These are phyloP conservation scores for Hemileia vastatrix DNA, from an alignment of 1,284 basidiomycete genomes.

Conservation along the genomic window DNA sequence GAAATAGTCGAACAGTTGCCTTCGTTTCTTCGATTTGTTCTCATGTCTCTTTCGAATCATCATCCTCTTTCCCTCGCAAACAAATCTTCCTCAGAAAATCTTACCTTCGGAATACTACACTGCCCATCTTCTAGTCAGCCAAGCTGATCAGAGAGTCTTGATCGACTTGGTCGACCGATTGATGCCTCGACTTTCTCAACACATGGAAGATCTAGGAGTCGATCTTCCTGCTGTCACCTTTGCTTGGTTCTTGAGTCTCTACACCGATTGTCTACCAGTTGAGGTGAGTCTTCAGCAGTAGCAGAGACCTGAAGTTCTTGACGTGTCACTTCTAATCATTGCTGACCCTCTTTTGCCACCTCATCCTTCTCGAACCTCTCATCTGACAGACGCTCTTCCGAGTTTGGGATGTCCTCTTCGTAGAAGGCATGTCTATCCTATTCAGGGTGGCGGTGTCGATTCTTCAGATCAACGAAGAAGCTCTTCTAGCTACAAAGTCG, in stretches of 20 bases:
- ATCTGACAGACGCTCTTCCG: slow-evolving; percentile 64
- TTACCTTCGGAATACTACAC: slow-evolving; percentile 46
- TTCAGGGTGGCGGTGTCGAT: slow-evolving; percentile 82
- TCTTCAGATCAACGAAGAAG: slow-evolving; percentile 67
- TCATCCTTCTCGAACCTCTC: slow-evolving; percentile 19
- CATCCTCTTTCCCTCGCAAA: no score
- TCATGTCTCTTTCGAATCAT: not conserved
- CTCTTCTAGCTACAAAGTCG: slow-evolving; percentile 68
- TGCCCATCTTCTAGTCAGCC: slow-evolving; percentile 56
- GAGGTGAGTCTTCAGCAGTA: slow-evolving; percentile 64
- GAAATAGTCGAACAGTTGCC: slow-evolving; percentile 59
- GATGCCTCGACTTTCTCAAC: slow-evolving; percentile 63
- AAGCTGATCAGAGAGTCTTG: slow-evolving; percentile 84
- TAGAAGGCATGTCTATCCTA: slow-evolving; percentile 75
- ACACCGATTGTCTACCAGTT: slow-evolving; percentile 90
- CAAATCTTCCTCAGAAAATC: no score
- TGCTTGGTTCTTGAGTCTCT: slow-evolving; percentile 93
- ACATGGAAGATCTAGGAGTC: slow-evolving; percentile 68
- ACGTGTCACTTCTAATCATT: not conserved
- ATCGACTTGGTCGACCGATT: slow-evolving; percentile 71
- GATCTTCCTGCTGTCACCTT: slow-evolving; percentile 91
- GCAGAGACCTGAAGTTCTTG: no score
- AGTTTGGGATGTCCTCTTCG: slow-evolving; percentile 90
- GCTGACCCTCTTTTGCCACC: not conserved
- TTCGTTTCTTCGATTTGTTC: slow-evolving; percentile 65